These are phyloP conservation scores for Chalciporus sp. DNA, from an alignment of 1,284 basidiomycete species.

Conservation along the genomic window DNA sequence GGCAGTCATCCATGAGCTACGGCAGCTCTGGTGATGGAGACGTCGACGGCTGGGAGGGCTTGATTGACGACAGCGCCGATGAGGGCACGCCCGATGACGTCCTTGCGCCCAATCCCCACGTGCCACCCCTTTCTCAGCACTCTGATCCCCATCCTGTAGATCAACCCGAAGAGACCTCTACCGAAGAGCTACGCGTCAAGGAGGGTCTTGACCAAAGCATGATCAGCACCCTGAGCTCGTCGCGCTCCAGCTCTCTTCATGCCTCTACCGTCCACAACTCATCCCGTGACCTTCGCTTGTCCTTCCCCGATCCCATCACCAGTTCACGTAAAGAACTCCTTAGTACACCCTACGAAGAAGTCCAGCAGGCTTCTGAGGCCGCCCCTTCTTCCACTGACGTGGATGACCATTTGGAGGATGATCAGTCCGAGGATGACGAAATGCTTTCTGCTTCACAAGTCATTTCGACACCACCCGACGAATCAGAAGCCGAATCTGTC, in stretches of 20 bases:
- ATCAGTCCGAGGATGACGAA: conserved; percentile 29
- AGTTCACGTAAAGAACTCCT: conserved; percentile 52
- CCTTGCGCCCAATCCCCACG: conserved; percentile 30
- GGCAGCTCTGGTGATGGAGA: conserved; percentile 66
- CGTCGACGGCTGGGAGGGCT: conserved; percentile 73
- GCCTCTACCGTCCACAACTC: conserved; percentile 56
- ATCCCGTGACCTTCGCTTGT: conserved; percentile 69
- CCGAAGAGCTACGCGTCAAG: conserved; percentile 66
- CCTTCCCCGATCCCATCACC: conserved; percentile 76
- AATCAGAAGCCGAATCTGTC: conserved; percentile 35
- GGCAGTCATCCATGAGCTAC: conserved; percentile 66
- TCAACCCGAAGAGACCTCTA: conserved; percentile 31
- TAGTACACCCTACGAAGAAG: conserved; percentile 33
- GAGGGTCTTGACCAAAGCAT: conserved; percentile 78
- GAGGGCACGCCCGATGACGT: conserved; percentile 41
- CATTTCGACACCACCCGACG: conserved; percentile 20
- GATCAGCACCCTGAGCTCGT: conserved; percentile 71
- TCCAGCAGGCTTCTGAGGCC: conserved; percentile 16
- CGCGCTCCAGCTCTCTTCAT: conserved; percentile 61
- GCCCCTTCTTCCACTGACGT: conserved; percentile 18
- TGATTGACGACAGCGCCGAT: conserved; percentile 60
- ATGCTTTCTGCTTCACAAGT: conserved; percentile 24
- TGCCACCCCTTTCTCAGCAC: conserved; percentile 30
- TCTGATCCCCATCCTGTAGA: conserved; percentile 26
- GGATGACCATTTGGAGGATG: conserved; percentile 12